Percentiles rank a stretch among this genome's conserved stretches.
Conservation (phyloP, 2,329 filamentous ascomycete species). For the Thelonectria olida region DNA sequence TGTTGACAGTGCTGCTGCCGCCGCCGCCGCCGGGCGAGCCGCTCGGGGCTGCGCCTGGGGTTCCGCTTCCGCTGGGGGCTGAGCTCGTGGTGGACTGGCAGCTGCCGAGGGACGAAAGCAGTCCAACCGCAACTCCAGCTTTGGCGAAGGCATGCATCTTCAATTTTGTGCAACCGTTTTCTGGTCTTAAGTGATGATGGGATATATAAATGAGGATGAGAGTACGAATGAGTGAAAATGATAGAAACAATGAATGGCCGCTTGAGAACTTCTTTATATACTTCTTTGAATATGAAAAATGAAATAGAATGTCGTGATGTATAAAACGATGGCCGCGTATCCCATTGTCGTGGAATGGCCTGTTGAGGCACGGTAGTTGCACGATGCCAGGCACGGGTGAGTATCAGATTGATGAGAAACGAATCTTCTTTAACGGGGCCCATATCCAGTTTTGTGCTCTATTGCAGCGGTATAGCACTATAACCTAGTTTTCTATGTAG, state of each 20-base stretch:
- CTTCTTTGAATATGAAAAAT: neutral
- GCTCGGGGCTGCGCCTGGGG: neutral
- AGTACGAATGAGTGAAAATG: neutral
- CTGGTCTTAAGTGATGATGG: too few relatives aligned
- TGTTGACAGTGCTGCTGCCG: slow-evolving; percentile 14
- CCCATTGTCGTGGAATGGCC: slow-evolving; percentile 12
- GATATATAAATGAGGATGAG: neutral
- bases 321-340: slow-evolving; percentile 7
- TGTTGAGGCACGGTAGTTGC: slow-evolving; percentile 9
- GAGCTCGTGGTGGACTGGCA: neutral
- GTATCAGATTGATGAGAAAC: slow-evolving; percentile 2
- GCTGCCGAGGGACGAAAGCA: slow-evolving; percentile 2
- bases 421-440: too few relatives aligned
- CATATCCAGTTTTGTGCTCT: too few relatives aligned
- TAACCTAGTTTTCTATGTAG: too few relatives aligned
- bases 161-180: neutral
- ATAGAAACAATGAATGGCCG: neutral
- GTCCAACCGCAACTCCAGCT: slow-evolving; percentile 8
- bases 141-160: slow-evolving; percentile 16
- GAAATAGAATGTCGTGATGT: too few relatives aligned
- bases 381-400: neutral
- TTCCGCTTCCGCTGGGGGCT: too few relatives aligned
- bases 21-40: neutral
- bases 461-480: too few relatives aligned
- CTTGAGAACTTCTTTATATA: neutral